Evolutionary conservation across 345 rosid species (phyloP).

Genomic region (Populus deltoides): DNA sequence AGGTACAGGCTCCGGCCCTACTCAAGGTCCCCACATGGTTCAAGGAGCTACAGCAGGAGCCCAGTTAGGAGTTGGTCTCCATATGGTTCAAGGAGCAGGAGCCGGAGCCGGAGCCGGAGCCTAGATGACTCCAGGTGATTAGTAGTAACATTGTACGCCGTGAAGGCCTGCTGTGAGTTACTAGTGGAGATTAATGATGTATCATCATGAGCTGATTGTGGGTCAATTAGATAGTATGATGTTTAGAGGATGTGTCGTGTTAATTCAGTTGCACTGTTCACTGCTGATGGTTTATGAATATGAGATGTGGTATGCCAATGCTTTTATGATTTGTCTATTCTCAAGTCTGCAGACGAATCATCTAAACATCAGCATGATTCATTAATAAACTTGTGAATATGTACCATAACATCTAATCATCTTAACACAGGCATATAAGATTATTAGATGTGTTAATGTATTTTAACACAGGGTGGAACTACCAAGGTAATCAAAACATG

Average conservation of each 20-base stretch:
- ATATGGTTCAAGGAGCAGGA: constrained; percentile 24
- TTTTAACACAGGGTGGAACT: too few relatives aligned
- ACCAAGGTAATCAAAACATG: too few relatives aligned
- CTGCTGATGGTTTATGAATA: background rate
- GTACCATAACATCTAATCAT: too few relatives aligned
- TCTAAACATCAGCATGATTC: too few relatives aligned
- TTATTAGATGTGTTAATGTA: too few relatives aligned
- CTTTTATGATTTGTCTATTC: background rate
- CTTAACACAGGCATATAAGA: too few relatives aligned
- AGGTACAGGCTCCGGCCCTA: constrained; percentile 50
- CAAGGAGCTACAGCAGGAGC: constrained; percentile 53
- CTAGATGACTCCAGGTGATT: constrained; percentile 34
- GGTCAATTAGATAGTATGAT: background rate
- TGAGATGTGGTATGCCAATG: background rate
- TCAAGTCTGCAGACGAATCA: background rate
- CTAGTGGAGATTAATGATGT: background rate
- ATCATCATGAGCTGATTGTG: background rate
- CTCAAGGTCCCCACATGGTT: constrained; percentile 48
- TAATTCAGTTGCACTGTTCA: background rate
- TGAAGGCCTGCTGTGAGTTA: background rate
- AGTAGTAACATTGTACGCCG: background rate
- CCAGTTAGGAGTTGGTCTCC: constrained; percentile 16
- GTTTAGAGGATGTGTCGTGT: background rate
- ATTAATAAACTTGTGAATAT: too few relatives aligned
- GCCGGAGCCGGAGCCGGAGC: constrained; percentile 43